phyloP scores from a whole-genome alignment of 345 rosid genomes.

The Sapria himalayana region DNA sequence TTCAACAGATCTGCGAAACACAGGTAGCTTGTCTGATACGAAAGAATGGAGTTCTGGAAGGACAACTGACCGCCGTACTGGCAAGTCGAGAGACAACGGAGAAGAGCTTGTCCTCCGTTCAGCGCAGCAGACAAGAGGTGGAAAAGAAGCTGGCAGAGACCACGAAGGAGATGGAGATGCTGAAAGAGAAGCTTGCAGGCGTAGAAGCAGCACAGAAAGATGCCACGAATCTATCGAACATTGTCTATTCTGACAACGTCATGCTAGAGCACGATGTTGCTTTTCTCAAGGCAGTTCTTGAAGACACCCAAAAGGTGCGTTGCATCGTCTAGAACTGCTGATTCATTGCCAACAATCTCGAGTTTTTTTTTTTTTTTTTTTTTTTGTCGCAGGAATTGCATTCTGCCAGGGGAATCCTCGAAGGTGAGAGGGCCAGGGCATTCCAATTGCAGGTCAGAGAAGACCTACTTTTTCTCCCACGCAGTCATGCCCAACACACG shows the following conservation, averaged over 20 bases:
- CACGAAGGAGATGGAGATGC: constrained; percentile 56
- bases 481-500: too few relatives aligned
- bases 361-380: too few relatives aligned
- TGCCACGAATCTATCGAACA: constrained; percentile 62
- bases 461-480: too few relatives aligned
- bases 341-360: too few relatives aligned
- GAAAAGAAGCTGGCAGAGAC: constrained; percentile 51
- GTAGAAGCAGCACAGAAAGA: constrained; percentile 74
- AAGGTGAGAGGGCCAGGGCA: constrained; percentile 88
- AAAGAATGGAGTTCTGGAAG: constrained; percentile 59
- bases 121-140: constrained; percentile 61
- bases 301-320: constrained; percentile 81
- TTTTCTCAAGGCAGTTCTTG: constrained; percentile 82
- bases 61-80: constrained; percentile 49
- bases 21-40: constrained; percentile 49
- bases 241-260: constrained; percentile 83
- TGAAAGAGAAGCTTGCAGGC: constrained; percentile 66
- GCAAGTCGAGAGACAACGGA: constrained; percentile 55
- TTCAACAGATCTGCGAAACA: constrained; percentile 54
- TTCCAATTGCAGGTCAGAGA: constrained; percentile 96
- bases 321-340: not conserved
- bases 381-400: constrained; percentile 44
- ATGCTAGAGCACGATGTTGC: constrained; percentile 98
- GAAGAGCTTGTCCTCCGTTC: constrained; percentile 41
- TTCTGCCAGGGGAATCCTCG: constrained; percentile 86